Evolutionary conservation across 2,329 filamentous ascomycete genomes (phyloP), one percentile per base, ranked within the genome.

Genomic region (Alternaria angustiovoidea): DNA sequence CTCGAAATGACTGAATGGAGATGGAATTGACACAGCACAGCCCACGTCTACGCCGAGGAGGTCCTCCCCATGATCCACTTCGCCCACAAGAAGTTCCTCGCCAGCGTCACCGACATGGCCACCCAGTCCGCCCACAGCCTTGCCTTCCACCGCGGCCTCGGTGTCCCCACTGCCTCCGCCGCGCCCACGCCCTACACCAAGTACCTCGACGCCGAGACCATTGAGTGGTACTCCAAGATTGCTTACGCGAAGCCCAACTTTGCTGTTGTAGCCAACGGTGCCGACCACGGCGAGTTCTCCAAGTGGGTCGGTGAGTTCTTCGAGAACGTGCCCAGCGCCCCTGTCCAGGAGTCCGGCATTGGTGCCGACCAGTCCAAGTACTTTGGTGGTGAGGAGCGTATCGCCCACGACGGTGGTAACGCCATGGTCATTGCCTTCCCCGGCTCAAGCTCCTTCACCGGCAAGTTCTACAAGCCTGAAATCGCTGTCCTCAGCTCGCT

Each of bases 221-320:
- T 99, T 67, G 87, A 89, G 66, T 85, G 87, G 68, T 99, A 90
- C 77, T 90, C 94, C 76, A 84, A 88, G 65, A 85, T 87, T 63
- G 94, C 91, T 73, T 99, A 95, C 81, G 86, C 89, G 73, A 97
- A 96, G 86, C 83, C 90, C 75, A 97, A 97, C 82, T 90, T 99
- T 71, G 93, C 94, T 64, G 84, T 99, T 65, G 90, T 98, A 67
- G 93, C 92, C 74, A 96, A 96, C 74, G 95, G 95, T 67, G 90
- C 93, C 67, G 89, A 89, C 69, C 85, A 92, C 69, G 83, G 85
- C 59, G 88, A 91, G 65, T 84, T 98, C 68, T 86, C 87, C 75
- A 96, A 95, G 84, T 98, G 94, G 94, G 89, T 96, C 65, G 88
- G 89, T 76, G 89, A 96, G 78, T 97, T 97, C 87, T 98, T 99